Evolutionary conservation across 139 green algal genomes (phyloP).

Genomic region (Monoraphidium neglectum): DNA sequence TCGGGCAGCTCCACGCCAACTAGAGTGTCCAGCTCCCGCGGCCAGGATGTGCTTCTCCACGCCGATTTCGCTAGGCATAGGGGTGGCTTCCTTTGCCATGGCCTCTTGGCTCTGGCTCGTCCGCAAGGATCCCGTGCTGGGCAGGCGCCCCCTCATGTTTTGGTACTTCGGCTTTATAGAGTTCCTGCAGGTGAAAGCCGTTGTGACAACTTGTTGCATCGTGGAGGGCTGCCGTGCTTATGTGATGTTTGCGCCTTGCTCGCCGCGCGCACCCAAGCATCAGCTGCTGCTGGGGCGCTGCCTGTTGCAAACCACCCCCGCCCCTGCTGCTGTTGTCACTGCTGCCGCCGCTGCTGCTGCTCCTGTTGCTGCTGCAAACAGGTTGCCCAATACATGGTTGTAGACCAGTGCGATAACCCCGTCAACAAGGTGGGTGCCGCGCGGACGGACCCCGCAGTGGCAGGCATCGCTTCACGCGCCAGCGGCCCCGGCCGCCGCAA

Average conservation of each 20-base stretch:
- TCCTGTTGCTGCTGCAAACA: too few species aligned
- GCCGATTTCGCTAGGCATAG: slow-evolving; percentile 11
- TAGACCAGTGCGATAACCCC: slow-evolving; percentile 14
- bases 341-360: too few species aligned
- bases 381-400: slow-evolving; percentile 24
- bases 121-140: slow-evolving; percentile 10
- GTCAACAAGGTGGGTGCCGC: slow-evolving; percentile 3
- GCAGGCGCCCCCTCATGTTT: slow-evolving; percentile 1
- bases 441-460: neutral
- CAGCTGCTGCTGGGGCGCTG: too few species aligned
- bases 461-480: neutral
- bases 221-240: too few species aligned
- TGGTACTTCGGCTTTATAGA: slow-evolving; percentile 24
- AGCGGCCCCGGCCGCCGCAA: too few species aligned
- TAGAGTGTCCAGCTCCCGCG: too few species aligned
- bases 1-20: too few species aligned
- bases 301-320: too few species aligned
- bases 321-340: too few species aligned
- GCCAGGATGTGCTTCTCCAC: slow-evolving; percentile 22
- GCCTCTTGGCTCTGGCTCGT: neutral
- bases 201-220: too few species aligned
- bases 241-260: too few species aligned
- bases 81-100: neutral
- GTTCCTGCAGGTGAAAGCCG: slow-evolving; percentile 21
- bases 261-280: too few species aligned